Base-by-base conservation (phyloP, 169 alveolate genomes). In the Plasmodium chabaudi region DNA sequence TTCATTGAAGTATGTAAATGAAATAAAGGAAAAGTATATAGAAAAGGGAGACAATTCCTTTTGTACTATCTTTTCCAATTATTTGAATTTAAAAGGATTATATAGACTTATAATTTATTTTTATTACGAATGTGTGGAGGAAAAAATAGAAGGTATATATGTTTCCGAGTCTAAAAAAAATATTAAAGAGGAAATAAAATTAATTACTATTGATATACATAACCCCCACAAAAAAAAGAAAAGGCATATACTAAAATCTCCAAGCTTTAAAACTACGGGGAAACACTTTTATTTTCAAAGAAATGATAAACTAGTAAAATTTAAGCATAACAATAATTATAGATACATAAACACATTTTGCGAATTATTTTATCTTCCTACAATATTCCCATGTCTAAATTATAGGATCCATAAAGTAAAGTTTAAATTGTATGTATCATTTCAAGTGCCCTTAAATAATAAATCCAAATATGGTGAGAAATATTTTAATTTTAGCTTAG, bases 301-400 rank as follows among this genome's bases (percentile, higher is more conserved):
- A 63, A 9, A 77, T 77, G 49, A 63, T 57, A 77, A 77, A 51
- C 27, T 42, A 15, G 34, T 64, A n/a, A 34, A 34, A 34, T 34
- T 34, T 34, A 59, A 63, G 39, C n/a, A 69, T 56, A 65, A 51
- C 49, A 61, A 59, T 19, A 77, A 56, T 17, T 77, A 57, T 53
- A 77, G 34, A n/a, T 77, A 77, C 57, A 77, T 77, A 77, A 63
- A 63, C 49, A 77, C 88, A 12, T 77, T 77, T 64, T 77, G 88
- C 21, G 88, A 77, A 63, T 64, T 51, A 39, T 77, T 63, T 44
- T 77, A 63, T 44, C 72, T 77, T 49, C 77, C 88, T 23, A 17
- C 34, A 21, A 57, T 77, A 9, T 77, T 77, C 46, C 88, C 88
- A 77, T 77, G 88, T 77, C 34, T 77, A 13, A 59, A 64, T 12